These are phyloP conservation scores for Proliferodiscus dingleyae DNA, from an alignment of 2,329 filamentous ascomycete species.

Conservation along the genomic window DNA sequence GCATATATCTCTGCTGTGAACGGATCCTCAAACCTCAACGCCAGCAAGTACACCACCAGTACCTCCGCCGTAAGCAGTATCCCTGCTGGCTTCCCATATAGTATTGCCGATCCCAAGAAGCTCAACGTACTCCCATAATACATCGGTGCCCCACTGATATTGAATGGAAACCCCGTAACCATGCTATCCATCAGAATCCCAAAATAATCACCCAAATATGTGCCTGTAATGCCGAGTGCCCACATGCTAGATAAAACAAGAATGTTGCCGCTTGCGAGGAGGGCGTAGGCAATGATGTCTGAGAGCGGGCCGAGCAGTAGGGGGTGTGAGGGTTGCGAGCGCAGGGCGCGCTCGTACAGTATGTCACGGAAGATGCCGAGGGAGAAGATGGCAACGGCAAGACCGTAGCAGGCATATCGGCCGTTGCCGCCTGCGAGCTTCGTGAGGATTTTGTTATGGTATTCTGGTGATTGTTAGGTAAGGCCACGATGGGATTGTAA, in stretches of 20 bases:
- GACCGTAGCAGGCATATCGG: constrained; percentile 79
- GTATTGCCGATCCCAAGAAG: constrained; percentile 82
- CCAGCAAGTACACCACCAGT: constrained; percentile 71
- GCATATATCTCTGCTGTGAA: constrained; percentile 92
- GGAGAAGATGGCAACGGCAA: constrained; percentile 85
- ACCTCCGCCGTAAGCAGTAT: constrained; percentile 72
- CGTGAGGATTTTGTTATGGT: constrained; percentile 83
- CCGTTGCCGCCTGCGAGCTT: constrained; percentile 77
- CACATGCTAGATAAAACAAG: constrained; percentile 88
- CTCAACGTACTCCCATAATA: constrained; percentile 92
- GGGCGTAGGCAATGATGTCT: constrained; percentile 61
- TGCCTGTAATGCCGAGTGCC: constrained; percentile 88
- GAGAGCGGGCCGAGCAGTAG: constrained; percentile 57
- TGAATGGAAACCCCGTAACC: constrained; percentile 95
- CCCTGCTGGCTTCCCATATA: constrained; percentile 84
- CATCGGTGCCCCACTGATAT: constrained; percentile 86
- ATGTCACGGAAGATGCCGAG: constrained; percentile 85
- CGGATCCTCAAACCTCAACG: constrained; percentile 83
- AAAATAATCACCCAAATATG: constrained; percentile 97
- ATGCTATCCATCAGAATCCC: constrained; percentile 95
- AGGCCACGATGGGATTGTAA: constrained; percentile 12
- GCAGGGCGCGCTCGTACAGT: constrained; percentile 80
- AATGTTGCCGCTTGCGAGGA: constrained; percentile 72
- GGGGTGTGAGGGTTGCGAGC: constrained; percentile 69
- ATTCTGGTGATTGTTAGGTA: constrained; percentile 55